phyloP scores from a whole-genome alignment of 768 basidiomycete species.

The Podaxis sp. region DNA sequence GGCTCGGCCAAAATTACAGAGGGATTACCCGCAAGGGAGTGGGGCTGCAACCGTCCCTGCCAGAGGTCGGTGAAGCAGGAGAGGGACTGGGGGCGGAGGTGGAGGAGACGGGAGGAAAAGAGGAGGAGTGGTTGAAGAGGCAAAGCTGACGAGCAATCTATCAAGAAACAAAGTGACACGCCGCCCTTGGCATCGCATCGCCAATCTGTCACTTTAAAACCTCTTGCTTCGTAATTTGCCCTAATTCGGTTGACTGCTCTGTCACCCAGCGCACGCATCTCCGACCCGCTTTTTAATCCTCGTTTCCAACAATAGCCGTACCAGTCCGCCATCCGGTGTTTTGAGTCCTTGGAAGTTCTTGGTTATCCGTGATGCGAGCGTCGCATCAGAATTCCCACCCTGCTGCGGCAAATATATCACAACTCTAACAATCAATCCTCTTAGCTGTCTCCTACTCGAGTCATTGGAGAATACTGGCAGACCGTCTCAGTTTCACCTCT shows the following conservation, averaged over 20 bases:
- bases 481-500: not conserved
- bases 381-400: not conserved
- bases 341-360: not conserved
- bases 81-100: not conserved
- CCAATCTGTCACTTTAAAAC: conserved; percentile 14
- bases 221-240: conserved; percentile 2
- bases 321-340: not conserved
- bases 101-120: not conserved
- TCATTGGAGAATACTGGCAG: too few relatives aligned
- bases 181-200: conserved; percentile 5
- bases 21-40: not conserved
- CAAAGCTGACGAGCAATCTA: not conserved
- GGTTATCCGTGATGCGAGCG: not conserved
- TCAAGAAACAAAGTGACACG: conserved; percentile 11
- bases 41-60: not conserved
- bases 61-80: not conserved
- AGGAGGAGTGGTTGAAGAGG: not conserved
- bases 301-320: not conserved
- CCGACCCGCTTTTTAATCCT: not conserved
- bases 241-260: not conserved
- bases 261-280: not conserved
- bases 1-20: not conserved
- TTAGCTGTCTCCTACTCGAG: too few relatives aligned
- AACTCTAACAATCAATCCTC: too few relatives aligned
- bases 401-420: not conserved